Conservation (phyloP, 257 asterid genomes). For the Solanum sitiens region DNA sequence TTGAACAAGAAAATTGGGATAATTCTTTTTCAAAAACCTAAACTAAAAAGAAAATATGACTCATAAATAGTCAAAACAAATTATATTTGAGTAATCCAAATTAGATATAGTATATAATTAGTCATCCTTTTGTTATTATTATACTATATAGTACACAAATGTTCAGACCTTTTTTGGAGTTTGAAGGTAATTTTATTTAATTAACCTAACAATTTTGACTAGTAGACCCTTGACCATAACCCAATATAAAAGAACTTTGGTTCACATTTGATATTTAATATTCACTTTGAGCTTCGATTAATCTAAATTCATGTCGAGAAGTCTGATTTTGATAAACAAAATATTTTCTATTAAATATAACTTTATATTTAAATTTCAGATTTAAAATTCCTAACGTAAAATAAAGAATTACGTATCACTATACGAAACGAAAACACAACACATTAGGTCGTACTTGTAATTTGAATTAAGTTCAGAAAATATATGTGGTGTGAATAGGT, state of each 20-base stretch:
- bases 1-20: background rate
- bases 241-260: background rate
- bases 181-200: background rate
- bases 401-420: background rate
- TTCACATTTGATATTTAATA: accelerated
- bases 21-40: background rate
- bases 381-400: accelerated
- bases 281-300: too few species aligned
- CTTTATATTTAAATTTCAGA: background rate
- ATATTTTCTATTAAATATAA: background rate
- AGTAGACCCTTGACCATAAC: background rate
- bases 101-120: background rate
- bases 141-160: background rate
- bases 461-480: background rate
- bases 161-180: background rate
- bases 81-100: background rate
- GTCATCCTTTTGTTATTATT: background rate
- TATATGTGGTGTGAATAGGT: background rate
- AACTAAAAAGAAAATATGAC: background rate
- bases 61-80: background rate
- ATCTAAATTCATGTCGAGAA: accelerated
- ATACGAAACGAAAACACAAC: background rate
- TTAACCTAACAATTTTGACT: background rate
- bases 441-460: background rate
- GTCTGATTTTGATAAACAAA: accelerated